phyloP scores from a whole-genome alignment of 495 filamentous ascomycete genomes.

The Penicillium paxilli region DNA sequence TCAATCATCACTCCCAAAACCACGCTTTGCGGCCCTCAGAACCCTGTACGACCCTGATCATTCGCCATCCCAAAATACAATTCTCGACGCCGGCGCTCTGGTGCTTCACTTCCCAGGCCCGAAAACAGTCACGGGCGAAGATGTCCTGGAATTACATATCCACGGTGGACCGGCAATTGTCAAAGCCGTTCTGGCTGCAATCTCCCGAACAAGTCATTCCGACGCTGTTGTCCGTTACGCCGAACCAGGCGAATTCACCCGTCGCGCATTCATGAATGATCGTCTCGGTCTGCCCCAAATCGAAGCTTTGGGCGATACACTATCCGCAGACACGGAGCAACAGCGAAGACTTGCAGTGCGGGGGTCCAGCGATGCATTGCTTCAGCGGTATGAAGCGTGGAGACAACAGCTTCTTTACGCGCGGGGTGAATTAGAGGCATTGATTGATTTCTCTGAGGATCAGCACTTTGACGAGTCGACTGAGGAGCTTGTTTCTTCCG shows the following conservation, averaged over 20 bases:
- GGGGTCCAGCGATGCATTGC: conserved; percentile 67
- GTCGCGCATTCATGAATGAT: conserved; percentile 85
- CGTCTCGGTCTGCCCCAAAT: conserved; percentile 89
- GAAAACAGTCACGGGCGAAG: conserved; percentile 85
- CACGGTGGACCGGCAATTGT: conserved; percentile 91
- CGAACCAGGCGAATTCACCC: conserved; percentile 94
- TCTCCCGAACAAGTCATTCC: conserved; percentile 48
- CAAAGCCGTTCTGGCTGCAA: conserved; percentile 77
- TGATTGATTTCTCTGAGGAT: conserved; percentile 97
- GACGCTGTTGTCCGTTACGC: conserved; percentile 71
- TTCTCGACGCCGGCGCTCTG: conserved; percentile 81
- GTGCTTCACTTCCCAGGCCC: conserved; percentile 88
- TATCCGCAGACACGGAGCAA: conserved; percentile 89
- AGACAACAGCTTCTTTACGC: conserved; percentile 73
- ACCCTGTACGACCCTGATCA: conserved; percentile 68
- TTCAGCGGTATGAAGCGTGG: conserved; percentile 85
- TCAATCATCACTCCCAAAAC: conserved; percentile 57
- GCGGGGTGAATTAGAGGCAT: conserved; percentile 86
- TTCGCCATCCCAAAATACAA: conserved; percentile 28
- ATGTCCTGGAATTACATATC: conserved; percentile 88
- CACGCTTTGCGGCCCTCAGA: conserved; percentile 75
- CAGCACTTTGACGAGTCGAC: conserved; percentile 95
- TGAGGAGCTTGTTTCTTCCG: conserved; percentile 63
- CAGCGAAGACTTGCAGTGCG: conserved; percentile 84
- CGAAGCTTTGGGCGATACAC: conserved; percentile 82